A percentile compares a stretch with the other conserved stretches of the same genome.
Conservation (phyloP, 805 yeast species). For the Crinitomyces ghanaensis region DNA sequence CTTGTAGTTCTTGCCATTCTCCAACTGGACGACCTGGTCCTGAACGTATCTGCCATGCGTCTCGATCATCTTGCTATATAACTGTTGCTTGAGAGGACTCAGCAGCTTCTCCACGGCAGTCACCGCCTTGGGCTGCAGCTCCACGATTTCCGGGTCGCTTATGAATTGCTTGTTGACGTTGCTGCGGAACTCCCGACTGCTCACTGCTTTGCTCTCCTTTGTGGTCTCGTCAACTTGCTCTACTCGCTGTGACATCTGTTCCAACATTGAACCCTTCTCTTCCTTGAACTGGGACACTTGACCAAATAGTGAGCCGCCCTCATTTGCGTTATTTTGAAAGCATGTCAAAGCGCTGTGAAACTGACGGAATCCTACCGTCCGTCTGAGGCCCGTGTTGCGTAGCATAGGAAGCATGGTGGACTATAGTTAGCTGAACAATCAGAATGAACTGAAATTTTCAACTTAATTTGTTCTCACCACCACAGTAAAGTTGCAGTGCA, state of each 20-base stretch:
- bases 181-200: neutral
- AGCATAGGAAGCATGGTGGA: too few relatives aligned
- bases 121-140: slow-evolving; percentile 41
- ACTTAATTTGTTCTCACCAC: too few relatives aligned
- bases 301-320: slow-evolving; percentile 11
- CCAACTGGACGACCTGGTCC: slow-evolving; percentile 36
- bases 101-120: slow-evolving; percentile 45
- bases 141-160: slow-evolving; percentile 27
- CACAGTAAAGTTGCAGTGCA: too few relatives aligned
- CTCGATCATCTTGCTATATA: slow-evolving; percentile 45
- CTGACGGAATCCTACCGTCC: too few relatives aligned
- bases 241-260: slow-evolving; percentile 7
- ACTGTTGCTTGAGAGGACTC: slow-evolving; percentile 56
- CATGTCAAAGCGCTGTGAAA: too few relatives aligned
- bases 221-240: slow-evolving; percentile 1
- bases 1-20: slow-evolving; percentile 38
- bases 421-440: too few relatives aligned
- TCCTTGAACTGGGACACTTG: slow-evolving; percentile 13
- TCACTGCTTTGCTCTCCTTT: slow-evolving; percentile 2
- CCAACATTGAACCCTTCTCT: slow-evolving; percentile 8
- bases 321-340: too few relatives aligned
- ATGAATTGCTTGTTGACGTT: slow-evolving; percentile 9
- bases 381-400: too few relatives aligned
- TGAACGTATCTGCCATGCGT: slow-evolving; percentile 57
- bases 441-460: too few relatives aligned